Percentiles rank a stretch among this genome's conserved stretches.
Conservation (phyloP, 495 filamentous ascomycete genomes). For the Acidiella bohemica region DNA sequence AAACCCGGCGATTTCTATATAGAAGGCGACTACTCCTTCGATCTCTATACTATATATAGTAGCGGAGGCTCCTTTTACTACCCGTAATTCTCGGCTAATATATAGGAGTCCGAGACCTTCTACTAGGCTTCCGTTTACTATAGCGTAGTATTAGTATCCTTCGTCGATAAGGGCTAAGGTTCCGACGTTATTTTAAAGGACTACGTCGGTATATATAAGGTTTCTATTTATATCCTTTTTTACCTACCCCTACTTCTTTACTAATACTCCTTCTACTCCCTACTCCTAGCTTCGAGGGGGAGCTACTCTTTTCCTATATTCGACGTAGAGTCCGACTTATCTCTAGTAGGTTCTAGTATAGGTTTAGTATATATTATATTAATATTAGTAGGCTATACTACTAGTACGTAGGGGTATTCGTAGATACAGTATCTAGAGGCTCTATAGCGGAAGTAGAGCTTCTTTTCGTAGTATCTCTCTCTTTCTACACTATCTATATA, state of each 20-base stretch:
- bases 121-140: background rate
- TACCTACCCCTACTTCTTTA: background rate
- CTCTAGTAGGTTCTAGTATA: background rate
- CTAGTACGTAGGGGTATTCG: background rate
- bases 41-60: conserved; percentile 1
- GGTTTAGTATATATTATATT: background rate
- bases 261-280: background rate
- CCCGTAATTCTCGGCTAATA: background rate
- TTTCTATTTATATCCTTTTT: conserved; percentile 1
- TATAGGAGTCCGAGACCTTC: background rate
- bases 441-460: conserved; percentile 2
- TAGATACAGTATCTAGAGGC: conserved; percentile 3
- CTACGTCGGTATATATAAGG: conserved; percentile 1
- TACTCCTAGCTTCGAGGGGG: background rate
- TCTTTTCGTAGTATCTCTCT: background rate
- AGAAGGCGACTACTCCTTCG: conserved; percentile 1
- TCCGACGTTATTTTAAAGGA: background rate
- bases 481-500: background rate
- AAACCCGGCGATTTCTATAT: conserved; percentile 1
- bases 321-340: background rate
- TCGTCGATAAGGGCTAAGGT: conserved; percentile 2
- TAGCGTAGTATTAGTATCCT: conserved; percentile 3
- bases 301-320: conserved; percentile 1
- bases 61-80: background rate
- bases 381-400: background rate